Conservation (phyloP, 129 eudicot species). For the Flaveria brownii region DNA sequence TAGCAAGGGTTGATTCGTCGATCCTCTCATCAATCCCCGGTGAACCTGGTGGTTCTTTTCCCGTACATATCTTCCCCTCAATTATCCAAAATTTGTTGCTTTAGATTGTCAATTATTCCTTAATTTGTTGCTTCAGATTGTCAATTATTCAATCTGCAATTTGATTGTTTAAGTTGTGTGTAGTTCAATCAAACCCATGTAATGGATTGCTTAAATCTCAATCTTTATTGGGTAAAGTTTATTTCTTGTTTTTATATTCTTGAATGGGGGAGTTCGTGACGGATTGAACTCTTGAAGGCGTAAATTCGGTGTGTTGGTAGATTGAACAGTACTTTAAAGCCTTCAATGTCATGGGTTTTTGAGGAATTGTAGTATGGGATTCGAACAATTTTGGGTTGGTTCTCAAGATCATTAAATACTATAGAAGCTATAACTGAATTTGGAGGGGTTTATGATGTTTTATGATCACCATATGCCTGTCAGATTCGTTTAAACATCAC, state of each 20-base stretch:
- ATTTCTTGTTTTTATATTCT: too few species aligned
- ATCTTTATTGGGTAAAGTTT: conserved; percentile 7
- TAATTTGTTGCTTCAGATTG: not conserved
- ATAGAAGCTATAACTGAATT: not conserved
- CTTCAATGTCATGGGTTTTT: too few species aligned
- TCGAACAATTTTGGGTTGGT: not conserved
- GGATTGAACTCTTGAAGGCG: too few species aligned
- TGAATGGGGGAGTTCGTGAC: too few species aligned
- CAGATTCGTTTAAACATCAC: not conserved
- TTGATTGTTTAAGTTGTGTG: not conserved
- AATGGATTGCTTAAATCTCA: conserved; percentile 24
- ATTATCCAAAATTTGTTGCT: not conserved
- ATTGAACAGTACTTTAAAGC: too few species aligned
- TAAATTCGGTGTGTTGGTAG: too few species aligned
- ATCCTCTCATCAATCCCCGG: conserved; percentile 77
- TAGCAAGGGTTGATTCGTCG: conserved; percentile 75
- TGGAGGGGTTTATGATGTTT: conserved; percentile 2
- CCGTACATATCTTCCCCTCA: conserved; percentile 44
- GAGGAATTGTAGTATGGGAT: too few species aligned
- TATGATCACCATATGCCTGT: conserved; percentile 10
- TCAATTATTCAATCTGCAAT: conserved; percentile 5
- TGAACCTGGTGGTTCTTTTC: conserved; percentile 96
- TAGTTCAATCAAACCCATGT: conserved; percentile 5
- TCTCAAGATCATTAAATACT: not conserved
- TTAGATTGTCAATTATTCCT: not conserved